Conservation (phyloP, 352 stramenopile species). For the Stramenopiles sp. region DNA sequence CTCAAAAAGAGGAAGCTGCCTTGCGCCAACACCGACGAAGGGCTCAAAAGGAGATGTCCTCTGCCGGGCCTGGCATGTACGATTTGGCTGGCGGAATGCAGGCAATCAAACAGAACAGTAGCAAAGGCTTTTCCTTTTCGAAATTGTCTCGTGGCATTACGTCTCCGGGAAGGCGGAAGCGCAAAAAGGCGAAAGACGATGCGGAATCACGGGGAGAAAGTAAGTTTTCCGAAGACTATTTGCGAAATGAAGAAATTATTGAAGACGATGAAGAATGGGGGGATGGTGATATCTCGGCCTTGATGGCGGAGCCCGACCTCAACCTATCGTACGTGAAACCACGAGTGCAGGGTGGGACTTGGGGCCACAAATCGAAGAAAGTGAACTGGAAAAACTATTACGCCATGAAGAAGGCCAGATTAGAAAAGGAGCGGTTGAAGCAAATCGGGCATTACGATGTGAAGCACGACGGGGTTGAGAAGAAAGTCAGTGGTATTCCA, state of each 20-base stretch:
- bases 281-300: background rate
- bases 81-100: background rate
- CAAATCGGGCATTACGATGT: background rate
- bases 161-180: background rate
- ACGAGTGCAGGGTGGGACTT: background rate
- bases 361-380: background rate
- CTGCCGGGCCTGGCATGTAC: background rate
- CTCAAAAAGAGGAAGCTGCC: background rate
- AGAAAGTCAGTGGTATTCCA: background rate
- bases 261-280: background rate
- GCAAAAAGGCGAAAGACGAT: background rate
- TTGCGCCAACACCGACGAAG: background rate
- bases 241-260: slow-evolving; percentile 8
- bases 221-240: background rate
- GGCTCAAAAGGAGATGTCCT: background rate
- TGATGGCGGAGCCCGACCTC: background rate
- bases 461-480: background rate
- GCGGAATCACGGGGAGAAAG: background rate
- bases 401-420: background rate
- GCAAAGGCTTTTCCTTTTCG: background rate
- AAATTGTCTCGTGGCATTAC: background rate
- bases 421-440: background rate
- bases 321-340: background rate
- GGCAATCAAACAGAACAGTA: background rate
- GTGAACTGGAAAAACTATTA: background rate